Percentiles rank a stretch among this genome's conserved stretches.
Evolutionary conservation across 2,329 filamentous ascomycete genomes (phyloP).

Genomic region (Remersonia thermophila): DNA sequence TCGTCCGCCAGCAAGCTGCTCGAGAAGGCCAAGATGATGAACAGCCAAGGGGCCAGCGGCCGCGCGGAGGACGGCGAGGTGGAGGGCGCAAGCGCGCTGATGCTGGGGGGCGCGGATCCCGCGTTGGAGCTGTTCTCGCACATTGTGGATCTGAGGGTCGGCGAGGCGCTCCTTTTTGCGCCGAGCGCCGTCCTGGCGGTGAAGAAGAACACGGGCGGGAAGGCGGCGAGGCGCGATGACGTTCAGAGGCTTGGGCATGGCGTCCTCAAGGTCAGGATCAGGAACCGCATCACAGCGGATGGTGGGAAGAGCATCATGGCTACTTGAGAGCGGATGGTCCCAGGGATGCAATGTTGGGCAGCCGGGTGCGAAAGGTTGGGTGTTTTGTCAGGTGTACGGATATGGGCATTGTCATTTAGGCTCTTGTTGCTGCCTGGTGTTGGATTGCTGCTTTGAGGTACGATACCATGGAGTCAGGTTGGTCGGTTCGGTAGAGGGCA

Average conservation of each 20-base stretch:
- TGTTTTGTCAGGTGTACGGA: too few species aligned
- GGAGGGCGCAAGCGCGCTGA: slow-evolving; percentile 6
- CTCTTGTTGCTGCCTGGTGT: too few species aligned
- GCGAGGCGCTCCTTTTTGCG: slow-evolving; percentile 35
- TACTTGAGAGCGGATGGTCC: slow-evolving; percentile 9
- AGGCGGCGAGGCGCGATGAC: neutral
- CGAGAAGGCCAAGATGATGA: slow-evolving; percentile 11
- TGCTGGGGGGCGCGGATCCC: slow-evolving; percentile 14
- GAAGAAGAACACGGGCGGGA: slow-evolving; percentile 7
- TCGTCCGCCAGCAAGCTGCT: slow-evolving; percentile 13
- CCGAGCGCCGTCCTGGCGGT: slow-evolving; percentile 30
- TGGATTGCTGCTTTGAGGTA: too few species aligned
- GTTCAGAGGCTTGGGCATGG: slow-evolving; percentile 25
- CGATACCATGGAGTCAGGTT: too few species aligned
- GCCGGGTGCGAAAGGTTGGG: too few species aligned
- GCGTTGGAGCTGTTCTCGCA: slow-evolving; percentile 26
- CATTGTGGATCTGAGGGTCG: slow-evolving; percentile 31
- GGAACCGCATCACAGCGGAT: slow-evolving; percentile 31
- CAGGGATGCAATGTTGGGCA: too few species aligned
- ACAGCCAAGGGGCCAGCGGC: neutral
- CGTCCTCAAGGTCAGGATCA: slow-evolving; percentile 28
- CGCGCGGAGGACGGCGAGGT: slow-evolving; percentile 1
- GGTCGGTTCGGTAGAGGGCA: too few species aligned
- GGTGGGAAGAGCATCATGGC: slow-evolving; percentile 36
- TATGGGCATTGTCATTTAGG: too few species aligned